A percentile compares a stretch with the other conserved stretches of the same genome.
Evolutionary conservation across 2,329 filamentous ascomycete species (phyloP).

Genomic region (Ophiostoma australiae): DNA sequence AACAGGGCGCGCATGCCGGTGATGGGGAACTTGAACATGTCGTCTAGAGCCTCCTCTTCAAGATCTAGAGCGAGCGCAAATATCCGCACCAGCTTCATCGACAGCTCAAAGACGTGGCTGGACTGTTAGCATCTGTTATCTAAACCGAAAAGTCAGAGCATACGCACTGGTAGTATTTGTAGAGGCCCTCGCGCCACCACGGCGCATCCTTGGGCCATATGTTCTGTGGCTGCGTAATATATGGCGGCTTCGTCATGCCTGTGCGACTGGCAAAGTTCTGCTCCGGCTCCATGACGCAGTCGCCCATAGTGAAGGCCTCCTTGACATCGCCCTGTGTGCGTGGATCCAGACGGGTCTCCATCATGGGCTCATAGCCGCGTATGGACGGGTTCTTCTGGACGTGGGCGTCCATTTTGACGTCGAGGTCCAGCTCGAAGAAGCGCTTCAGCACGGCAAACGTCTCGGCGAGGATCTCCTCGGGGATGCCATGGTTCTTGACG

Average conservation of each 20-base stretch:
- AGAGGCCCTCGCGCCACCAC: conserved; percentile 35
- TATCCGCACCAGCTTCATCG: conserved; percentile 26
- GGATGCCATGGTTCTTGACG: conserved; percentile 27
- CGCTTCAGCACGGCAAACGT: conserved; percentile 20
- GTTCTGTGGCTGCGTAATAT: conserved; percentile 34
- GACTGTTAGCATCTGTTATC: not conserved
- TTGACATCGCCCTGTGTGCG: conserved; percentile 31
- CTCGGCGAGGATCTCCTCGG: conserved; percentile 16
- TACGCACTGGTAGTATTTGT: conserved; percentile 33
- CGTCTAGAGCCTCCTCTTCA: conserved; percentile 35
- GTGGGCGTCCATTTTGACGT: conserved; percentile 33
- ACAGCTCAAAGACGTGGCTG: conserved; percentile 25
- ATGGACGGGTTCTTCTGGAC: conserved; percentile 36
- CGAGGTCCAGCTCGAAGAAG: conserved; percentile 25
- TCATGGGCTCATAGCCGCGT: conserved; percentile 36
- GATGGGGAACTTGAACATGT: conserved; percentile 38
- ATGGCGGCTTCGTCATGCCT: conserved; percentile 24
- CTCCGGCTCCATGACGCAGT: conserved; percentile 37
- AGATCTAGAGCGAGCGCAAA: conserved; percentile 29
- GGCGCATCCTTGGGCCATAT: conserved; percentile 35
- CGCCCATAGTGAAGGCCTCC: conserved; percentile 35
- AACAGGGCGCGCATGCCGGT: conserved; percentile 30
- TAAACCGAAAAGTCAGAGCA: not conserved
- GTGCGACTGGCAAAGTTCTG: conserved; percentile 31
- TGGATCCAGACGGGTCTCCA: conserved; percentile 34